Base-by-base conservation (phyloP, 257 asterid genomes). In the Paraleonurus japonicus region DNA sequence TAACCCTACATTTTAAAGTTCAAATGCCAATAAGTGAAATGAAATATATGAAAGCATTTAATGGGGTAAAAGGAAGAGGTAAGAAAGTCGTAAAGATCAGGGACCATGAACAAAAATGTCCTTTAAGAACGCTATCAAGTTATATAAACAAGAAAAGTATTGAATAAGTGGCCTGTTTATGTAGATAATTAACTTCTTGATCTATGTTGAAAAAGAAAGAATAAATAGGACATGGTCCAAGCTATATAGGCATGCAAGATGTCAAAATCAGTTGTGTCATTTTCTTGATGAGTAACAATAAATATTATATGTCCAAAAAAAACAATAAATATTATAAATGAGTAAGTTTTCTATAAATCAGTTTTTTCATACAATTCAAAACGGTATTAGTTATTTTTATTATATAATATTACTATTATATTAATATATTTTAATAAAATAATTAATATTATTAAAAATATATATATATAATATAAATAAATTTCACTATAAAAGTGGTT, bases 81-180 rank as follows among this genome's bases (percentile, higher is more conserved):
- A 66, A 53, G 33, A 16, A 51, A n/a, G 51, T 4, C 64, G 43
- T 41, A 47, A 79, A 48, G 65, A 22, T 67, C 78, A 69, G 78
- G 85, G 75, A 51, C 78, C 81, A 67, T 50, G 65, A 50, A 61
- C 35, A 60, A 2, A 54, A 68, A 62, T 73, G 58, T 57, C 60
- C 43, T 67, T 73, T 12, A 78, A 55, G 69, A 59, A 61, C 67
- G 61, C 37, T 23, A 16, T 37, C 48, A 65, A 65, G 1, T 19
- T 30, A 24, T 16, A 48, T 47, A 47, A 47, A 15, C 22, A 32
- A 30, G 7, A 3, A 69, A 28, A 35, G 26, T 53, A 24, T 48
- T 10, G 48, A 54, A 51, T 16, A 8, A 11, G 48, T 35, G 51
- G 33, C 22, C 19, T 63, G 11, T 20, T 43, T 23, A 4, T 68